These are phyloP conservation scores for Drosera spatulata DNA, from an alignment of 179 eudicot species.

Conservation along the genomic window DNA sequence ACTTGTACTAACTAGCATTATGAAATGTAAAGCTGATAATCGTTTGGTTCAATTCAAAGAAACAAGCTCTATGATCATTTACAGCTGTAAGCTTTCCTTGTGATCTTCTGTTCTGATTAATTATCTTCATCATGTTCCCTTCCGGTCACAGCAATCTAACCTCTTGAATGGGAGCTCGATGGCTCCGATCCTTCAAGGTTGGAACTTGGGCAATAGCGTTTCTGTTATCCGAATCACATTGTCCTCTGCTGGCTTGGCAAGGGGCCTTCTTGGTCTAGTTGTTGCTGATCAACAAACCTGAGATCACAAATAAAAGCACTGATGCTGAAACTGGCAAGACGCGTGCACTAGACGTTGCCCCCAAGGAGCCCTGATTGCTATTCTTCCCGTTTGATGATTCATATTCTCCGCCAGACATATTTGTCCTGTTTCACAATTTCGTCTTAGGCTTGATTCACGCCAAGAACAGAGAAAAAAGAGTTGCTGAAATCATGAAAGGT, in stretches of 20 bases:
- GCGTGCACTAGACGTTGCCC: slow-evolving; percentile 14
- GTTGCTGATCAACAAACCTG: slow-evolving; percentile 6
- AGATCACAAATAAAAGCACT: slow-evolving; percentile 1
- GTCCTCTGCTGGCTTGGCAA: not conserved
- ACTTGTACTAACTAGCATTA: no score
- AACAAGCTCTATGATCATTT: no score
- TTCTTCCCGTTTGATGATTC: slow-evolving; percentile 8
- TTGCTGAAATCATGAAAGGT: not conserved
- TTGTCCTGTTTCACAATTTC: slow-evolving; percentile 15
- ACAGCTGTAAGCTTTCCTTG: no score
- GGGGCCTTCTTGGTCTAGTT: not conserved
- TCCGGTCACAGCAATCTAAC: no score
- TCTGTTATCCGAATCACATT: not conserved
- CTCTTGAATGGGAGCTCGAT: no score
- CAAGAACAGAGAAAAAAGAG: not conserved
- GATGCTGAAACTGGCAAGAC: not conserved
- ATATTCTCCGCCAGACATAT: slow-evolving; percentile 7
- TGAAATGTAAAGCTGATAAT: no score
- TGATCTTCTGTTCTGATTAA: no score
- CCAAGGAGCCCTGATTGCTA: slow-evolving; percentile 14
- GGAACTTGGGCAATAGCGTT: not conserved
- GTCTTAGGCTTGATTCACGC: no score
- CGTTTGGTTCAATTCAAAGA: no score
- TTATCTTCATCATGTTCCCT: no score
- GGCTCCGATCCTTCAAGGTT: no score